Evolutionary conservation across 1,139 yeast species (phyloP), one percentile per base, ranked within the genome.

Genomic region (Taphrina pruni): DNA sequence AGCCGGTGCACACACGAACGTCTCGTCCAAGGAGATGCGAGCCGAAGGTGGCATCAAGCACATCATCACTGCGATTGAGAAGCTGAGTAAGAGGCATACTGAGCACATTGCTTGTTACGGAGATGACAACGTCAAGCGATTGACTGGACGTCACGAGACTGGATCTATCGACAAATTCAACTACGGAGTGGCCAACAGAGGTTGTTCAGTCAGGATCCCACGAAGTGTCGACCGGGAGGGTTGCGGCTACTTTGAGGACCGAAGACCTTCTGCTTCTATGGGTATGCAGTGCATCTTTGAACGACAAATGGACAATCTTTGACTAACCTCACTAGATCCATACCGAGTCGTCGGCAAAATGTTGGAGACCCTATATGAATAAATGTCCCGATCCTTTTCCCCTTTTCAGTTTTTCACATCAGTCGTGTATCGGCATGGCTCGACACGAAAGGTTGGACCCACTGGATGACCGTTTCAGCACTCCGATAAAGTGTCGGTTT

Each of bases 1-100:
- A 85, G 98, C 99, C 80, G 99, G 99, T 78, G 93, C 98, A 86
- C 99, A 94, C 84, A 94, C 99, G 80, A 94, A 94, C 81, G 98
- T 94, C 73, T 92, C 97, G 68, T 94, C 99, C 77, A 87, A 85
- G 82, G 79, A 79, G 68, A 94, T 93, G 98, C 91, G 99, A 85
- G 81, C 80, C 60, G 89, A 92, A 79, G 99, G 99, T 81, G 99
- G 99, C 79, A 90, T 93, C 92, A 89, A 90, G 83, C 83, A 82
- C 81, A 94, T 94, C 79, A 97, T 94, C 78, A 89, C 84, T 72
- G 98, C 99, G 73, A 87, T 94, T 77, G 91, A 89, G 79, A 91
- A 91, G 85, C 88, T 94, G 78, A 89, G 97, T 77, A 89, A 89
- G 86, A 92, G 98, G 85, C 99, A 94, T 83, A 86, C 85, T 81